phyloP scores from a whole-genome alignment of 768 basidiomycete genomes.

The Pleurotus tuber-regium region DNA sequence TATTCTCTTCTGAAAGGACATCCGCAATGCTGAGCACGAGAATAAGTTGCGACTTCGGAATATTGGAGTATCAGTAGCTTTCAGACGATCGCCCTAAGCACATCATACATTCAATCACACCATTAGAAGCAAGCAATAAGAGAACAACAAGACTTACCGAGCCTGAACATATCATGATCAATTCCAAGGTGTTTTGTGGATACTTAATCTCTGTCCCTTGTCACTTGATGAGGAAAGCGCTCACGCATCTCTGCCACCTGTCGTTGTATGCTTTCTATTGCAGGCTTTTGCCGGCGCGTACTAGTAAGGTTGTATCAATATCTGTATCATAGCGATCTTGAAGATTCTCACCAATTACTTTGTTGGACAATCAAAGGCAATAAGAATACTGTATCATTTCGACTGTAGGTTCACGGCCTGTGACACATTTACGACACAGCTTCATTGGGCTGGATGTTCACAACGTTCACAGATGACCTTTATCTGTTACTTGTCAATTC shows the following conservation, averaged over 20 bases:
- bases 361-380: background rate
- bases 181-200: conserved; percentile 14
- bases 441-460: too few relatives aligned
- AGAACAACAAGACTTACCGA: conserved; percentile 10
- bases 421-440: too few relatives aligned
- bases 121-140: background rate
- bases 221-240: conserved; percentile 12
- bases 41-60: too few relatives aligned
- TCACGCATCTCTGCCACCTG: conserved; percentile 10
- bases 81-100: conserved; percentile 10
- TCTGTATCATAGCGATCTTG: background rate
- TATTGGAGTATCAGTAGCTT: too few relatives aligned
- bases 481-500: too few relatives aligned
- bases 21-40: too few relatives aligned
- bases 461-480: too few relatives aligned
- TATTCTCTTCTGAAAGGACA: too few relatives aligned
- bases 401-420: too few relatives aligned
- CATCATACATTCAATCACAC: too few relatives aligned
- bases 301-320: background rate
- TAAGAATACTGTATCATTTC: too few relatives aligned
- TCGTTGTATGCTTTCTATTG: conserved; percentile 8
- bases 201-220: too few relatives aligned
- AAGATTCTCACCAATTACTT: background rate
- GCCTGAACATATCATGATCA: conserved; percentile 14
- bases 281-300: conserved; percentile 17